A percentile compares a stretch with the other conserved stretches of the same genome.
phyloP scores from a whole-genome alignment of 116 monocot species.

The Posidonia oceanica region DNA sequence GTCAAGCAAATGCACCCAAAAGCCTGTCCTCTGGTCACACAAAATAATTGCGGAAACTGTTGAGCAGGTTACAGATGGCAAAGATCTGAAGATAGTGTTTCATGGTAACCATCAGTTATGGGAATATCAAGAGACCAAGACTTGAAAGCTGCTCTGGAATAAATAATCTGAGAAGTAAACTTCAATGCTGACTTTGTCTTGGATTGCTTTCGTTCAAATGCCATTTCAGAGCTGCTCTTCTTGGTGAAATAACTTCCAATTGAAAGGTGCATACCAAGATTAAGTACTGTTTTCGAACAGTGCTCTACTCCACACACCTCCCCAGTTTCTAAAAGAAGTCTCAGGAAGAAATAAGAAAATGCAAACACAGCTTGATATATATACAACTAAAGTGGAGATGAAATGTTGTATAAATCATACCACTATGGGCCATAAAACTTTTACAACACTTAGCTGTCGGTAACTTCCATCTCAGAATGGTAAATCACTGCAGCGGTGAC shows the following conservation, averaged over 20 bases:
- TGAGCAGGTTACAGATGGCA: conserved; percentile 18
- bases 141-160: conserved; percentile 29
- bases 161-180: conserved; percentile 17
- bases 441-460: too few relatives aligned
- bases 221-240: conserved; percentile 44
- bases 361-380: too few relatives aligned
- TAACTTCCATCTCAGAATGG: too few relatives aligned
- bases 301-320: too few relatives aligned
- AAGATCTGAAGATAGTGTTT: conserved; percentile 17
- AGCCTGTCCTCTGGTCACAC: background rate
- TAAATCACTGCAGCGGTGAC: too few relatives aligned
- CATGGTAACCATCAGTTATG: conserved; percentile 55
- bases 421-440: too few relatives aligned
- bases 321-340: too few relatives aligned
- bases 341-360: too few relatives aligned
- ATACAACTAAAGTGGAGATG: too few relatives aligned
- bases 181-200: conserved; percentile 12
- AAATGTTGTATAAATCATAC: too few relatives aligned
- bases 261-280: conserved; percentile 4
- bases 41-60: too few relatives aligned
- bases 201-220: conserved; percentile 21
- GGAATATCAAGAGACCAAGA: conserved; percentile 67
- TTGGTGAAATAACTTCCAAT: conserved; percentile 14
- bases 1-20: background rate
- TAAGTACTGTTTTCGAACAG: too few relatives aligned